phyloP scores from a whole-genome alignment of 2,329 filamentous ascomycete species.

The Botrytis aclada region DNA sequence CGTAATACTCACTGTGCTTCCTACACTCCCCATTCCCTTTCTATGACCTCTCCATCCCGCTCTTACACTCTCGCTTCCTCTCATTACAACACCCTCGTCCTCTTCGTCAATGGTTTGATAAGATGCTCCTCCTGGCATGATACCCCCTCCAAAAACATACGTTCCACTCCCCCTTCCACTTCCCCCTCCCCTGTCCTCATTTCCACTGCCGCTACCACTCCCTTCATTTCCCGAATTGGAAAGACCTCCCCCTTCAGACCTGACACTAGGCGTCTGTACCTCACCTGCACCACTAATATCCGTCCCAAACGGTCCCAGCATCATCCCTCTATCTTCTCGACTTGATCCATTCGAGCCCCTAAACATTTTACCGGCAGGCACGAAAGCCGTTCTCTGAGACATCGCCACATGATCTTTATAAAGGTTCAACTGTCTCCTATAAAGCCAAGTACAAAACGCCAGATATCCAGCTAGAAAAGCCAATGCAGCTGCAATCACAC shows the following conservation, averaged over 20 bases:
- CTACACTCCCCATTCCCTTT: not conserved
- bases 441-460: slow-evolving; percentile 70
- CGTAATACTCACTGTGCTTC: slow-evolving; percentile 35
- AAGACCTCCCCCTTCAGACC: not conserved
- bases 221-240: not conserved
- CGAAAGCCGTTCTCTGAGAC: slow-evolving; percentile 54
- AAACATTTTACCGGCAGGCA: slow-evolving; percentile 1
- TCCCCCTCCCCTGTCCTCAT: slow-evolving; percentile 1
- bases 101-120: slow-evolving; percentile 35
- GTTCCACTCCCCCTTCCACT: not conserved
- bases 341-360: not conserved
- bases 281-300: slow-evolving; percentile 20
- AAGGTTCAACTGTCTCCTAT: slow-evolving; percentile 65
- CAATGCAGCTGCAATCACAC: slow-evolving; percentile 62
- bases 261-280: slow-evolving; percentile 11
- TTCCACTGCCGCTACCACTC: slow-evolving; percentile 12
- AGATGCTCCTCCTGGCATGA: slow-evolving; percentile 26
- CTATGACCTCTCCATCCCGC: slow-evolving; percentile 37
- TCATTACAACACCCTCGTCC: slow-evolving; percentile 26
- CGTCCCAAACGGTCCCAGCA: slow-evolving; percentile 33
- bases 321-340: slow-evolving; percentile 13
- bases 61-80: slow-evolving; percentile 21
- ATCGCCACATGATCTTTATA: slow-evolving; percentile 70
- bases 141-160: slow-evolving; percentile 27
- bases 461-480: slow-evolving; percentile 61